phyloP scores from a whole-genome alignment of 2,329 filamentous ascomycete genomes.

The Sarocladiaceae sp. region DNA sequence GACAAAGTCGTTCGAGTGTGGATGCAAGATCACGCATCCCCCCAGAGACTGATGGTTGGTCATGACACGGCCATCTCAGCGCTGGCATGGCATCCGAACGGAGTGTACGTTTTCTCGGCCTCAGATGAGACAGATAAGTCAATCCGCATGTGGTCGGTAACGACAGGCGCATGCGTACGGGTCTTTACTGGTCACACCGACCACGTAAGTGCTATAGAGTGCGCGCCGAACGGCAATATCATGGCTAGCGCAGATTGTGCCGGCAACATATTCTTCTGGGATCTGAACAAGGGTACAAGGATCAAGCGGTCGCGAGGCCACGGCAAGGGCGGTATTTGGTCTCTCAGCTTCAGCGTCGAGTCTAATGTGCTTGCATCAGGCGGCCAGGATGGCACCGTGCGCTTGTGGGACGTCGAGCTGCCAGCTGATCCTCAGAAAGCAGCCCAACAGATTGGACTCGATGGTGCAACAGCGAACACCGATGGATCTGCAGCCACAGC shows the following conservation, averaged over 20 bases:
- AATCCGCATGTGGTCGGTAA: conserved; percentile 95
- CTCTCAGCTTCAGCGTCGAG: conserved; percentile 87
- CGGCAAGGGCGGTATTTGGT: conserved; percentile 89
- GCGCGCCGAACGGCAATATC: conserved; percentile 79
- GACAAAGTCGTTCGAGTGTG: conserved; percentile 89
- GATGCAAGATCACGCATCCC: conserved; percentile 87
- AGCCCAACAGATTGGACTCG: conserved; percentile 36
- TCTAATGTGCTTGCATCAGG: conserved; percentile 85
- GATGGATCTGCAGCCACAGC: conserved; percentile 31
- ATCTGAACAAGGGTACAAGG: conserved; percentile 75
- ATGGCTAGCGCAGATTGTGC: conserved; percentile 86
- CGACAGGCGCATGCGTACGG: conserved; percentile 78
- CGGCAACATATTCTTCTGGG: conserved; percentile 92
- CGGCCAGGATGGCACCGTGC: conserved; percentile 85
- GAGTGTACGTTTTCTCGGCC: conserved; percentile 86
- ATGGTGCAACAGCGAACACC: conserved; percentile 33
- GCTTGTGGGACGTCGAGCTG: conserved; percentile 84
- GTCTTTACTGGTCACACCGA: conserved; percentile 90
- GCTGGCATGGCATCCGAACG: conserved; percentile 92
- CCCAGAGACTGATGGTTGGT: conserved; percentile 80
- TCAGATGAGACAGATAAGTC: conserved; percentile 81
- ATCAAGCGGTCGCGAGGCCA: conserved; percentile 94
- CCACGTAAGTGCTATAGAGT: conserved; percentile 77
- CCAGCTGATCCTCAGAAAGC: conserved; percentile 59
- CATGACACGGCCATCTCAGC: conserved; percentile 91